A percentile compares a stretch with the other conserved stretches of the same genome.
These are phyloP conservation scores for Arthrobotrys conoides DNA, from an alignment of 2,329 filamentous ascomycete genomes.

Conservation along the genomic window DNA sequence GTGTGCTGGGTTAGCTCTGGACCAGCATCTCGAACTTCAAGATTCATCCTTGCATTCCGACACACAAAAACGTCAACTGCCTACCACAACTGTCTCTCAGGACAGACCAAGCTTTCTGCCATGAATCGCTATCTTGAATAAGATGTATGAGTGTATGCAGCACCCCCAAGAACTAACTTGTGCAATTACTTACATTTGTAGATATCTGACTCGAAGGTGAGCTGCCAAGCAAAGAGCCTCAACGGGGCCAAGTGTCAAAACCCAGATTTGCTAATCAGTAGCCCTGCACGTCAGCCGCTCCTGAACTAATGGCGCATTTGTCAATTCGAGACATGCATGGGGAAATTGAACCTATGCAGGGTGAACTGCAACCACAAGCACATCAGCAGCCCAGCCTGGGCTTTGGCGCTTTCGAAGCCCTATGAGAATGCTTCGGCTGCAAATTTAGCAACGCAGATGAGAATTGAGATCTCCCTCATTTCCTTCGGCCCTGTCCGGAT, in stretches of 20 bases:
- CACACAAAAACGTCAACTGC: neutral
- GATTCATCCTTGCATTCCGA: conserved; percentile 12
- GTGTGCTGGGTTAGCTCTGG: neutral
- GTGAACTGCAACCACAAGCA: conserved; percentile 37
- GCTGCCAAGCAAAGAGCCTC: conserved; percentile 41
- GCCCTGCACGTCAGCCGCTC: conserved; percentile 52
- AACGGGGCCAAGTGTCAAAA: conserved; percentile 29
- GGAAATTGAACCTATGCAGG: conserved; percentile 50
- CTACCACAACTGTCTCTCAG: neutral
- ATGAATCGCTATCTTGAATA: neutral
- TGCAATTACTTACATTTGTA: neutral
- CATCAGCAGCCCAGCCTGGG: conserved; percentile 14
- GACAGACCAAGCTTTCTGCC: conserved; percentile 1
- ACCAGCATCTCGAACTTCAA: conserved; percentile 10
- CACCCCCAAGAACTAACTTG: neutral
- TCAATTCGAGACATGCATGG: conserved; percentile 56
- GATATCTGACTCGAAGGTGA: neutral
- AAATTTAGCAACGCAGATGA: conserved; percentile 2
- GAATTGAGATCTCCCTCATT: neutral
- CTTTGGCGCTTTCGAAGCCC: conserved; percentile 1
- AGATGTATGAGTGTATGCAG: neutral
- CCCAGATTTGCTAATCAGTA: conserved; percentile 36
- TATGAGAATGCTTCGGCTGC: conserved; percentile 8
- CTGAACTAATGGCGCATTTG: conserved; percentile 47
- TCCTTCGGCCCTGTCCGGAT: conserved; percentile 14